Evolutionary conservation across 2,329 filamentous ascomycete genomes (phyloP).

Genomic region (Pseudogymnoascus destructans): DNA sequence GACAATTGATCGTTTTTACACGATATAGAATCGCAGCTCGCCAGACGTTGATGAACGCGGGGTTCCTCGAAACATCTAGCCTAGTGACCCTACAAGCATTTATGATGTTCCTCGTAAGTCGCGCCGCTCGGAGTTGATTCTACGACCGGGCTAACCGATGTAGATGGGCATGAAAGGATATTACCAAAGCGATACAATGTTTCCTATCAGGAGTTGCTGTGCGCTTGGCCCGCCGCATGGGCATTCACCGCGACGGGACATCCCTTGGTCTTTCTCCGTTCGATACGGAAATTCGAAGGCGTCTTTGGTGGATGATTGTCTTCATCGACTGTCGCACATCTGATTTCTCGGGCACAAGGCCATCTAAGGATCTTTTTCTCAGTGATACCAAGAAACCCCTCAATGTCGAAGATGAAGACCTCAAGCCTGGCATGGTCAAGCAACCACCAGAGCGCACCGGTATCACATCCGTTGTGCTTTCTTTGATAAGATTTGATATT

Average conservation of each 20-base stretch:
- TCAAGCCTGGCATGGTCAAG: constrained; percentile 32
- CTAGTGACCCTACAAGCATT: constrained; percentile 14
- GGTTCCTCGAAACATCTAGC: constrained; percentile 13
- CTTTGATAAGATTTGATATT: constrained; percentile 29
- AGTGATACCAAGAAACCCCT: constrained; percentile 36
- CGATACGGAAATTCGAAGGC: constrained; percentile 39
- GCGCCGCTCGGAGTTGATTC: neutral
- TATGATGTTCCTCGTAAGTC: constrained; percentile 13
- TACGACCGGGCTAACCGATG: neutral
- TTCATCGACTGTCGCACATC: constrained; percentile 38
- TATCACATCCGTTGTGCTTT: constrained; percentile 29
- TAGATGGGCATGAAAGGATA: constrained; percentile 10
- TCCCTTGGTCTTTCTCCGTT: constrained; percentile 37
- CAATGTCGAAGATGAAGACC: constrained; percentile 40
- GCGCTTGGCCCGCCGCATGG: constrained; percentile 14
- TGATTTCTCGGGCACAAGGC: constrained; percentile 34
- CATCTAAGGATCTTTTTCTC: constrained; percentile 27
- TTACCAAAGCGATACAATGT: constrained; percentile 11
- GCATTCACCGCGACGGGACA: constrained; percentile 29
- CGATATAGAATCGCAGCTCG: constrained; percentile 12
- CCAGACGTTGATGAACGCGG: constrained; percentile 13
- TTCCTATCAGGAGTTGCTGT: constrained; percentile 13
- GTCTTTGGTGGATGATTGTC: constrained; percentile 47
- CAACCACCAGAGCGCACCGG: constrained; percentile 34
- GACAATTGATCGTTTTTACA: neutral